Conservation (phyloP, 2,329 filamentous ascomycete species). For the Huntiella omanensis region DNA sequence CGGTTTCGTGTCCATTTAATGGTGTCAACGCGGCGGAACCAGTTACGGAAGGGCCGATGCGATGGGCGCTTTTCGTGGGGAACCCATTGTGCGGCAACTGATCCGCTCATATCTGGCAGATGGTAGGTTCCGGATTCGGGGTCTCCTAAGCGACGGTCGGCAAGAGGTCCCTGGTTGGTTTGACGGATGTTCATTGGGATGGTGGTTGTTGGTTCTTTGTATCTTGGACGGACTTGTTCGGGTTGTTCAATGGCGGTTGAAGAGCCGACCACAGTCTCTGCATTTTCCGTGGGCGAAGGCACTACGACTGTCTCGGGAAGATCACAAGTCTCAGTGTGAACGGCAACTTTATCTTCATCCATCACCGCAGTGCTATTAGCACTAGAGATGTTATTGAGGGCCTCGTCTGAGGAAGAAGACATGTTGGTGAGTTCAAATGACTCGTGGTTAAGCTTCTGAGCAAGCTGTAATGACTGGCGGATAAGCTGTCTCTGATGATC, state of each 20-base stretch:
- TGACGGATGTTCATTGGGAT: background rate
- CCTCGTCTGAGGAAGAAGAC: too few species aligned
- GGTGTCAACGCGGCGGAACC: slow-evolving; percentile 82
- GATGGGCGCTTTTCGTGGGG: slow-evolving; percentile 54
- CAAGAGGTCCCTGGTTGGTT: background rate
- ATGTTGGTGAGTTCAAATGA: too few species aligned
- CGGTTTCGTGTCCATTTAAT: slow-evolving; percentile 67
- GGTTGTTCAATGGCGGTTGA: background rate
- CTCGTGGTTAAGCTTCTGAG: too few species aligned
- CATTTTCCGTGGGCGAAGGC: too few species aligned
- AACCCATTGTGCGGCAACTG: slow-evolving; percentile 56
- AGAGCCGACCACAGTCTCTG: too few species aligned
- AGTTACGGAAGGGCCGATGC: slow-evolving; percentile 45
- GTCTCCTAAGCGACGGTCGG: background rate
- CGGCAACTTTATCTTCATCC: too few species aligned
- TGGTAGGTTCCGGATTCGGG: background rate
- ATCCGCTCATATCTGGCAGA: slow-evolving; percentile 19
- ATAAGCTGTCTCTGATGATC: too few species aligned
- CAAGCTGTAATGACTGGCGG: too few species aligned
- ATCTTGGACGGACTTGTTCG: background rate
- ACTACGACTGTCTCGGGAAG: too few species aligned
- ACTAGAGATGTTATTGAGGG: too few species aligned
- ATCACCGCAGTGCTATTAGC: too few species aligned
- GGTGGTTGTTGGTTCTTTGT: slow-evolving; percentile 1
- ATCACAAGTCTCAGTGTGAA: too few species aligned